Base-by-base conservation (phyloP, 495 filamentous ascomycete species). In the Xylaria longipes region DNA sequence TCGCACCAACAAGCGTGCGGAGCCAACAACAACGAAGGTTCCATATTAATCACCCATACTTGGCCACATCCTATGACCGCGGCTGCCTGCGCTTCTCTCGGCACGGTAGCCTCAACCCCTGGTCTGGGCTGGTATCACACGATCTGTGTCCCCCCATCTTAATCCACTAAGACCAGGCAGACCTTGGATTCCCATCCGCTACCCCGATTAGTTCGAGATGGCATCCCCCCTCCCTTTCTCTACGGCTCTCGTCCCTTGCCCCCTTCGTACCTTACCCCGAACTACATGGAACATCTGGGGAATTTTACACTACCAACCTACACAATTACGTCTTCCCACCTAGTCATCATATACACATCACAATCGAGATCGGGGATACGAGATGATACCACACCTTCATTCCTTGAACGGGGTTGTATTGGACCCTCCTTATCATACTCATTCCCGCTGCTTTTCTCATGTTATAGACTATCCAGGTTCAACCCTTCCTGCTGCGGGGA, bases 31-130 rank as follows among this genome's bases (percentile, higher is more conserved):
- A 39, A 29, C 33, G 41, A 66, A 1, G 31, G 25, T 41, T 60
- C 25, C 9, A 54, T 27, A 46, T 57, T 33, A 12, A 43, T 11
- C 31, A 12, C 60, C 45, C 46, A 25, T 56, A 4, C 11, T 12
- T 29, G 68, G 41, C 45, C 56, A 22, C 7, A 7, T 37, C n/a
- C 11, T 4, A 60, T 25, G 37, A 17, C 50, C 61, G 62, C 62
- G 48, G 69, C 37, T 71, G 69, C 69, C 69, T 71, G 69, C 69
- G 48, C 37, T 54, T 43, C 35, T 35, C 45, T 25, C 25, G 50
- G 35, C 48, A 50, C 37, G n/a, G 35, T 17, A 41, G 22, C n/a
- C 46, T 57, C 37, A 46, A 48, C 27, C 48, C 61, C 62, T 54
- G 29, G 61, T 57, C 39, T 50, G 14, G 7, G 37, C 17, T 31